A percentile compares a stretch with the other conserved stretches of the same genome.
Conservation (phyloP, 2,329 filamentous ascomycete species). For the Phaeosphaeria sp. region DNA sequence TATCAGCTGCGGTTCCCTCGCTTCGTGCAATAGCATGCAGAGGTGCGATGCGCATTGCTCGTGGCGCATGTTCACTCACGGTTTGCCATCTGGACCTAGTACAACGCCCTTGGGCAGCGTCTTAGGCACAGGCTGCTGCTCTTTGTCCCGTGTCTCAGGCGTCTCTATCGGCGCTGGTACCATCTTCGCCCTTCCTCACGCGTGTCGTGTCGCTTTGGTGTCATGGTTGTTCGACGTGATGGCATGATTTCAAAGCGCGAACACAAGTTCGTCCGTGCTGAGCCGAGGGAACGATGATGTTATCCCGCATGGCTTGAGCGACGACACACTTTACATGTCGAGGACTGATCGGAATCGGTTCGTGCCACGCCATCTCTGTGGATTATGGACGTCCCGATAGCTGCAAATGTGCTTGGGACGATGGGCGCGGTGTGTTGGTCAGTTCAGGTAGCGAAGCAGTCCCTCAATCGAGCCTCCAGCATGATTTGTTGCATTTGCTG, state of each 20-base stretch:
- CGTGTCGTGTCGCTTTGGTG: background rate
- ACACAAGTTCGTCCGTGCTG: conserved; percentile 11
- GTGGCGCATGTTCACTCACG: conserved; percentile 62
- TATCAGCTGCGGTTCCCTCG: background rate
- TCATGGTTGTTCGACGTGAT: background rate
- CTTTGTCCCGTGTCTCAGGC: conserved; percentile 33
- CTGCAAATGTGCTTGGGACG: conserved; percentile 66
- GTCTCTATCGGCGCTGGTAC: conserved; percentile 29
- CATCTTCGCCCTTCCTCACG: conserved; percentile 18
- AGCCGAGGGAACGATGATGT: conserved; percentile 16
- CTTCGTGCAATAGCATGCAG: no score
- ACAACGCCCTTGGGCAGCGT: conserved; percentile 75
- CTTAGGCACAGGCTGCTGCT: conserved; percentile 49
- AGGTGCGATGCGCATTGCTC: background rate
- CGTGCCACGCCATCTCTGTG: background rate
- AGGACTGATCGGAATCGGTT: background rate
- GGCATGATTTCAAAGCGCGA: conserved; percentile 28
- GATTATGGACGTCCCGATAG: conserved; percentile 61
- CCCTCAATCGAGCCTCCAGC: background rate
- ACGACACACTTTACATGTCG: background rate
- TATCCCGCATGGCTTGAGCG: background rate
- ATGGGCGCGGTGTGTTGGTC: conserved; percentile 69
- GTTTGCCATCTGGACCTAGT: conserved; percentile 81
- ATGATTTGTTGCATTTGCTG: conserved; percentile 7
- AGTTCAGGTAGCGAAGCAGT: conserved; percentile 58